Evolutionary conservation across 2,329 filamentous ascomycete genomes (phyloP), one percentile per base, ranked within the genome.

Genomic region (Alternaria sp.): DNA sequence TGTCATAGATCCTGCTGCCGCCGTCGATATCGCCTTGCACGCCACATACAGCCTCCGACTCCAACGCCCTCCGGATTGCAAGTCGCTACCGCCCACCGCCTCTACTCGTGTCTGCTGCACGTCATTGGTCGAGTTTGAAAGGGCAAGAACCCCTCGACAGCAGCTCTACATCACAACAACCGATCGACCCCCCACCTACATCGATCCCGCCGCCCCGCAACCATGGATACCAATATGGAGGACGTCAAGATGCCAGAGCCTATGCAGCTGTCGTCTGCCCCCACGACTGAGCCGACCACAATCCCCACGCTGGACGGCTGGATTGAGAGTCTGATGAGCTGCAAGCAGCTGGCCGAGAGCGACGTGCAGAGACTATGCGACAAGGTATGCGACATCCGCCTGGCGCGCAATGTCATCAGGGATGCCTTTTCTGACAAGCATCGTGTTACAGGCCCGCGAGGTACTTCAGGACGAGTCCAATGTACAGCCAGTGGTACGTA

Each of bases 171-270:
- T 63, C 73, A 73, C 71, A 75, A 73, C 72, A 72, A 67, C 66
- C 71, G 62, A 67, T 69, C 68, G 62, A 66, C 70, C 68, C 61
- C 69, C 66, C 65, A 69, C 67, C 69, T 67, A 67, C 66, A 58
- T 65, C 66, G 47, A 55, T 64, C 60, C 65, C 60, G 57, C 61
- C 57, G 60, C 63, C 56, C 68, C 61, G 82, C 83, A 55, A 87
- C 76, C 71, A 97, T 97, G 94, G 95, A 99, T 83, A 97, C 94
- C 79, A 97, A 96, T 83, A 99, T 99, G 96, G 95, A 97, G 86
- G 96, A 99, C 81, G 94, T 97, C 75, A 92, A 94, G 83, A 90
- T 92, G 77, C 92, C 94, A 81, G 89, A 92, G 79, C 87, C 89
- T 70, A 88, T 92, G 80, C 91, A 91, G 78, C 83, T 97, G 71